Evolutionary conservation across 306 rosid genomes (phyloP), one percentile per base, ranked within the genome.

Genomic region (Carpinus fangiana): DNA sequence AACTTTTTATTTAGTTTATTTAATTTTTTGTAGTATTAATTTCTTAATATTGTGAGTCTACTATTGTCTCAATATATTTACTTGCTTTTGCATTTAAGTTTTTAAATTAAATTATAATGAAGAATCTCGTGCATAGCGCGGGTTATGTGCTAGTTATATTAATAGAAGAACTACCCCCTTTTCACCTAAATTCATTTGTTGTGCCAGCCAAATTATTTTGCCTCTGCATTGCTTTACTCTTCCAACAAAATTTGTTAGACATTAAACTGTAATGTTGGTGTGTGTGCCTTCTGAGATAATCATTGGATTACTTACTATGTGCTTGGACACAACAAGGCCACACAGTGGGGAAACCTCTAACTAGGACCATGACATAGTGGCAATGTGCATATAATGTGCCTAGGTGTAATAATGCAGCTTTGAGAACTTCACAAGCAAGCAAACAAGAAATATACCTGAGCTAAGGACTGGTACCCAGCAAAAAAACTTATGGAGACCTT

Each of bases 381-480:
- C 21, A 77, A 54, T 41, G 28, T 34, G 20, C 31, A 17, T 11
- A 13, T 18, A 36, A 57, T 47, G 53, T 70, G 62, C 4, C 34
- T 9, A 54, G 55, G 18, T 62, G 71, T 72, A 11, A 67, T 47
- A 23, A 53, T 21, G 65, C 70, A 36, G 45, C 20, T 5, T 34
- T 17, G 47, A 62, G 45, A 69, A 26, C 36, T 53, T 76, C 7
- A 28, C 67, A 75, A 50, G 61, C 41, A 46, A 26, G 47, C 10
- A 17, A 28, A 62, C 69, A 51, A 48, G 46, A 67, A 47, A 76
- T 34, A 65, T 84, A 95, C 99, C 98, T 93, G 97, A 77, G 99
- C 99, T 76, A 95, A 87, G 61, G 98, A 93, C 82, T 91, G 98
- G 89, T 95, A 95, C 76, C 99, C 99, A 12, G 98, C 98, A 81